Evolutionary conservation across 306 rosid genomes (phyloP).

Genomic region (Quercus robur): DNA sequence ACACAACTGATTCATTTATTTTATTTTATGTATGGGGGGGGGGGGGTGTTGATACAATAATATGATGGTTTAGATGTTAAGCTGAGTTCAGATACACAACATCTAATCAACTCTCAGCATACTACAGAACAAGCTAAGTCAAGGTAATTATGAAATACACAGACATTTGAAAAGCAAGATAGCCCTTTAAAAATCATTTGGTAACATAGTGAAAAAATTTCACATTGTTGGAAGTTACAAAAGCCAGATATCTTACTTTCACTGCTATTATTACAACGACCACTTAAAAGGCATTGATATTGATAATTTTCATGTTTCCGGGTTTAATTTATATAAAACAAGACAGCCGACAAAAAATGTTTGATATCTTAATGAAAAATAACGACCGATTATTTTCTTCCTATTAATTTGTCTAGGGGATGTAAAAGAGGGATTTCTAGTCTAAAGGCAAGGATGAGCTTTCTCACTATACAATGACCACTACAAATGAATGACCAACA

Average conservation of each 20-base stretch:
- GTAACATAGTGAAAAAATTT: not conserved
- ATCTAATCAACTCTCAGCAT: not conserved
- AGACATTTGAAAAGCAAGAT: not conserved
- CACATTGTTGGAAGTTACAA: not conserved
- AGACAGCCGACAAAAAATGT: not conserved
- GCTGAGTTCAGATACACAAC: not conserved
- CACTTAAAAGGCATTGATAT: not conserved
- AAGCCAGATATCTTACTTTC: not conserved
- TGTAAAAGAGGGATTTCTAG: too few relatives aligned
- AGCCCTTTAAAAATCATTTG: not conserved
- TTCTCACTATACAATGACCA: too few relatives aligned
- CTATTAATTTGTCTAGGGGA: too few relatives aligned
- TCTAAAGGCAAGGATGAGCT: too few relatives aligned
- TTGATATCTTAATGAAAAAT: too few relatives aligned
- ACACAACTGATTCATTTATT: too few relatives aligned
- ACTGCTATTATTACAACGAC: not conserved
- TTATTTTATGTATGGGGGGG: rapidly evolving
- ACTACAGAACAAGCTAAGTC: not conserved
- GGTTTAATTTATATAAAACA: not conserved
- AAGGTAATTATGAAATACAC: not conserved
- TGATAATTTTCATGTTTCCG: not conserved
- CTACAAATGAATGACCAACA: too few relatives aligned
- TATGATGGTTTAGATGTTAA: too few relatives aligned
- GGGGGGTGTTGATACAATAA: too few relatives aligned
- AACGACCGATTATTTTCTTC: too few relatives aligned